Conservation (phyloP, 192 early-diverging fungal species). For the Phlyctochytrium planicorne region DNA sequence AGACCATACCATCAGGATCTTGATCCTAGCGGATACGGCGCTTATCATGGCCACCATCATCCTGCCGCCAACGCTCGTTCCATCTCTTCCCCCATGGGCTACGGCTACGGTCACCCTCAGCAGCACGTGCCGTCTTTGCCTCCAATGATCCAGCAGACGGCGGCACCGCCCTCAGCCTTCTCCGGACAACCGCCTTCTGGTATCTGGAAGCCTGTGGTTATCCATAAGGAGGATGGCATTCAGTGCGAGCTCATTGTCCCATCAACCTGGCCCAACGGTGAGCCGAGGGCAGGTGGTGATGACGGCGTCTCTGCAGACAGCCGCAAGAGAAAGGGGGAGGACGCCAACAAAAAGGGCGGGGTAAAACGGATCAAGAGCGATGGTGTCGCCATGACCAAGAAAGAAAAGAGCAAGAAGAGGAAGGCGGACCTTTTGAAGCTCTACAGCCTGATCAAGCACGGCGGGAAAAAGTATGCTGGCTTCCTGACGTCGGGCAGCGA, state of each 20-base stretch:
- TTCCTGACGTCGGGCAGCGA: neutral
- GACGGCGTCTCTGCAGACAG: neutral
- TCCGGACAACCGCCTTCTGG: neutral
- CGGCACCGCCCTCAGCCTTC: neutral
- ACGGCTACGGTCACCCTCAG: too few relatives aligned
- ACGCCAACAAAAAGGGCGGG: too few relatives aligned
- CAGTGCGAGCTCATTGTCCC: neutral
- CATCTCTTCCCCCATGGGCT: too few relatives aligned
- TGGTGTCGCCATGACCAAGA: neutral
- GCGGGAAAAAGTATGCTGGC: neutral
- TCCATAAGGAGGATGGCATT: too few relatives aligned
- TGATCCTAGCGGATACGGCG: too few relatives aligned
- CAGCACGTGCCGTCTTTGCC: too few relatives aligned
- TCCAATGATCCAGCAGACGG: too few relatives aligned
- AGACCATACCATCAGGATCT: too few relatives aligned
- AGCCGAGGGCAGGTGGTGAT: too few relatives aligned
- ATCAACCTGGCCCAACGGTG: neutral
- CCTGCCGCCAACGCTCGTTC: too few relatives aligned
- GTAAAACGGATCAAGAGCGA: neutral
- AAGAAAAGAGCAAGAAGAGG: neutral
- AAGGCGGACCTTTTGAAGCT: neutral
- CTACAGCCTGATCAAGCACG: neutral
- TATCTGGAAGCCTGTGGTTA: too few relatives aligned
- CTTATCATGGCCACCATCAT: too few relatives aligned
- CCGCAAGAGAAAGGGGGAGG: neutral